Conservation (phyloP, 2,329 filamentous ascomycete genomes). For the Huntiella bhutanensis region DNA sequence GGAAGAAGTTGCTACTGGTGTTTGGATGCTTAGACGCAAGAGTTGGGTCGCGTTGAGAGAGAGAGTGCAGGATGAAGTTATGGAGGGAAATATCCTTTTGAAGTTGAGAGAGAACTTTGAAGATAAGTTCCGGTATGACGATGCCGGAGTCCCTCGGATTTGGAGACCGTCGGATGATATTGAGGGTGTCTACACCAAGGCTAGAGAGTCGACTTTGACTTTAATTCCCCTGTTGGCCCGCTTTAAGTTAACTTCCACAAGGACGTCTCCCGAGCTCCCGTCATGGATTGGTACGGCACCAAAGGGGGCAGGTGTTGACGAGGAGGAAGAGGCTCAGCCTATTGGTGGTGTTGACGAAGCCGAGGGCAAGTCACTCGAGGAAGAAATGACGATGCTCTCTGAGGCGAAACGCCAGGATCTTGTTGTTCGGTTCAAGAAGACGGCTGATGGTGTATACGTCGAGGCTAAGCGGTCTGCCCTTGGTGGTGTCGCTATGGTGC, state of each 20-base stretch:
- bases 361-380: constrained; percentile 81
- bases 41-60: constrained; percentile 81
- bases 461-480: constrained; percentile 95
- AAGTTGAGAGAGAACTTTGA: constrained; percentile 98
- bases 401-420: constrained; percentile 83
- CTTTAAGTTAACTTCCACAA: constrained; percentile 61
- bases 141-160: constrained; percentile 81
- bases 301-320: constrained; percentile 59
- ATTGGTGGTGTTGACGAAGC: constrained; percentile 93
- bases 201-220: constrained; percentile 76
- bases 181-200: constrained; percentile 81
- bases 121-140: constrained; percentile 97
- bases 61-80: constrained; percentile 91
- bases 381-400: constrained; percentile 88
- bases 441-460: constrained; percentile 90
- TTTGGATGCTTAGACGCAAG: constrained; percentile 85
- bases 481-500: constrained; percentile 83
- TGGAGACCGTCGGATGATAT: constrained; percentile 97
- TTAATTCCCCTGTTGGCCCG: constrained; percentile 76
- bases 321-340: constrained; percentile 74
- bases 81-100: constrained; percentile 87
- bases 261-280: constrained; percentile 60
- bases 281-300: constrained; percentile 69
- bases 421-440: constrained; percentile 92
- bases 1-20: constrained; percentile 77